Percentiles rank a stretch among this genome's conserved stretches.
Conservation (phyloP, 768 basidiomycete genomes). For the Astraeus odoratus region DNA sequence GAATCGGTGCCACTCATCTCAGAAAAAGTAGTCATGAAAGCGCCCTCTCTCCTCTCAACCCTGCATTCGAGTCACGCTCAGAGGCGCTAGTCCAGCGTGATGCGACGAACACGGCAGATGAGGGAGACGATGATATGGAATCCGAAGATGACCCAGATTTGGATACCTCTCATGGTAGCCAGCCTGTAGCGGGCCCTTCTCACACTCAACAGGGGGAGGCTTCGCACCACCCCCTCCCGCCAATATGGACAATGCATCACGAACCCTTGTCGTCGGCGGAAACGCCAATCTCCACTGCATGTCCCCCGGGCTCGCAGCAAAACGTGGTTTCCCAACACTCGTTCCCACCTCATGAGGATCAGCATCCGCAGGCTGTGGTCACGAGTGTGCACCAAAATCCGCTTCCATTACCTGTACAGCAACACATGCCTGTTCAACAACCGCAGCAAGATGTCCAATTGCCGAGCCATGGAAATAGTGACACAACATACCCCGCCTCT, state of each 20-base stretch:
- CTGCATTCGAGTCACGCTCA: conserved; percentile 31
- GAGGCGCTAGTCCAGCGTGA: conserved; percentile 22
- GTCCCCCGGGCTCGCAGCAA: conserved; percentile 22
- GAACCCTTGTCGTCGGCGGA: conserved; percentile 20
- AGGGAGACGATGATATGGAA: conserved; percentile 30
- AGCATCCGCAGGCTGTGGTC: conserved; percentile 20
- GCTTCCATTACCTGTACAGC: conserved; percentile 24
- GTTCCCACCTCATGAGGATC: conserved; percentile 22
- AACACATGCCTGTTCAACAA: conserved; percentile 19
- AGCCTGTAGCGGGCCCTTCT: conserved; percentile 22
- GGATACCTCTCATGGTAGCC: conserved; percentile 19
- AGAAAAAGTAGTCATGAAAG: conserved; percentile 31
- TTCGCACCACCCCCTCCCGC: conserved; percentile 26
- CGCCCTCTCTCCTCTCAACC: conserved; percentile 34
- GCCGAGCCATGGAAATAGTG: conserved; percentile 18
- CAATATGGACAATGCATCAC: conserved; percentile 28
- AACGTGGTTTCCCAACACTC: conserved; percentile 24
- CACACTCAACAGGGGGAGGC: conserved; percentile 19
- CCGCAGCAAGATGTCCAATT: conserved; percentile 25
- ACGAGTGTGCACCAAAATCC: conserved; percentile 21
- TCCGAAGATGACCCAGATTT: conserved; percentile 29
- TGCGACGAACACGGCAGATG: conserved; percentile 24
- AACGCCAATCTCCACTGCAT: conserved; percentile 28
- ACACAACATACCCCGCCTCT: conserved; percentile 20
- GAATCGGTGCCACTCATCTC: conserved; percentile 25